Evolutionary conservation across 768 basidiomycete species (phyloP), one percentile per base, ranked within the genome.

Genomic region (Psilocybe azurescens): DNA sequence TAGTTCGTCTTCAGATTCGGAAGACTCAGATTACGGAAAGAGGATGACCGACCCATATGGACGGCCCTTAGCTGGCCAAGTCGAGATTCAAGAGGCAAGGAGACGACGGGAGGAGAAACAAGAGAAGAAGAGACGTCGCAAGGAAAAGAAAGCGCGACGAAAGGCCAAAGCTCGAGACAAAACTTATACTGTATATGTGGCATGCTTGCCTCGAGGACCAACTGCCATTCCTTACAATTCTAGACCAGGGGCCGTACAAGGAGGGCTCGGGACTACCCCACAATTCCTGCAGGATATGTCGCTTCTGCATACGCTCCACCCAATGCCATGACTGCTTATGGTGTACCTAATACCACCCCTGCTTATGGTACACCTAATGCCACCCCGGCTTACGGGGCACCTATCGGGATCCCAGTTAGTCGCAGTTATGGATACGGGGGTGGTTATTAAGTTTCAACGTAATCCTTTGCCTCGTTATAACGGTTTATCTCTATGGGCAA

Each of bases 181-280:
- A 74, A 81, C 79, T 58, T 93, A 90, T 70, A 68, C 84, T 2
- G 72, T 93, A 39, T 92, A 87, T 70, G 67, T 93, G 55, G 80
- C 79, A 9, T 90, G 81, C 69, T 63, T 86, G 5, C 72, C 75
- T 54, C 55, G 28, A 46, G 58, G 58, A 48, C 58, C 58, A 3
- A 39, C 64, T 49, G 58, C 59, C 32, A 30, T 53, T 20, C 52
- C 62, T 30, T 59, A 56, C 38, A 33, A 55, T n/a, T 30, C 56
- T 9, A 49, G 67, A 46, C 50, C 66, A 13, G 53, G 59, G 3
- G 38, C 48, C 18, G 69, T 70, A 63, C 67, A 69, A 18, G 73
- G 70, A 41, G 64, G 66, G 4, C 71, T 71, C 51, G 62, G 51
- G 18, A 28, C 20, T 13, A 20, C 28, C 2, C 61, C 1, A 56